phyloP scores from a whole-genome alignment of 345 rosid genomes.

The Acer yangbiense region DNA sequence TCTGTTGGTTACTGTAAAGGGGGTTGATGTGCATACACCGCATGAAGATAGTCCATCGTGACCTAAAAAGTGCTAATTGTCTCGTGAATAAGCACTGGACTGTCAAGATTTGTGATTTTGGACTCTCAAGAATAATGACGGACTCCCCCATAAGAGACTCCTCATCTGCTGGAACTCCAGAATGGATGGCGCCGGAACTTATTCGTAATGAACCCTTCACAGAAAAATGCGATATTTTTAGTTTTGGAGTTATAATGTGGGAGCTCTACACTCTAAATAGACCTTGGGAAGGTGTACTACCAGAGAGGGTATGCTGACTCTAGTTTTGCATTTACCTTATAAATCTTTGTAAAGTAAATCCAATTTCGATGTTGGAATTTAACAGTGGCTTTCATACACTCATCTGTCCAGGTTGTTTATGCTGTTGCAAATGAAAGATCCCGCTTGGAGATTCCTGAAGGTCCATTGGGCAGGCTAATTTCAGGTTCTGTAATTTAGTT shows the following conservation, averaged over 20 bases:
- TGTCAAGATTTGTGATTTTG: constrained; percentile 98
- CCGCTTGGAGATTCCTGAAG: constrained; percentile 85
- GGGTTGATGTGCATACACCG: constrained; percentile 99
- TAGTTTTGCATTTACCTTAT: background rate
- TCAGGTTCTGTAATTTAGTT: constrained; percentile 49
- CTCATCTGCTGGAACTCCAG: constrained; percentile 96
- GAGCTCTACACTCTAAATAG: constrained; percentile 86
- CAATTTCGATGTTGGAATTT: background rate
- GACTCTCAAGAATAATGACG: constrained; percentile 87
- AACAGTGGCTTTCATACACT: background rate
- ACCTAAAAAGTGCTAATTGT: constrained; percentile 86
- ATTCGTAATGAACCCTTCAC: constrained; percentile 88
- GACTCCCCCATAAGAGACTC: constrained; percentile 69
- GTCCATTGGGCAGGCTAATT: constrained; percentile 84
- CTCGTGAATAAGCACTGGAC: constrained; percentile 87
- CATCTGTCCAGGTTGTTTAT: constrained; percentile 72
- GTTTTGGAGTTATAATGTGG: constrained; percentile 99
- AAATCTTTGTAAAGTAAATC: background rate
- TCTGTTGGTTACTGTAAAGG: constrained; percentile 41
- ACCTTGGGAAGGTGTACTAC: constrained; percentile 98
- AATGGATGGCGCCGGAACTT: constrained; percentile 99
- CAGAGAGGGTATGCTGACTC: constrained; percentile 63
- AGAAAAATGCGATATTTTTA: constrained; percentile 96
- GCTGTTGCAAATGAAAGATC: constrained; percentile 88
- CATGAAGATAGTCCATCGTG: constrained; percentile 94